Evolutionary conservation across 805 yeast species (phyloP).

Genomic region (Maudiozyma serrabonitensis): DNA sequence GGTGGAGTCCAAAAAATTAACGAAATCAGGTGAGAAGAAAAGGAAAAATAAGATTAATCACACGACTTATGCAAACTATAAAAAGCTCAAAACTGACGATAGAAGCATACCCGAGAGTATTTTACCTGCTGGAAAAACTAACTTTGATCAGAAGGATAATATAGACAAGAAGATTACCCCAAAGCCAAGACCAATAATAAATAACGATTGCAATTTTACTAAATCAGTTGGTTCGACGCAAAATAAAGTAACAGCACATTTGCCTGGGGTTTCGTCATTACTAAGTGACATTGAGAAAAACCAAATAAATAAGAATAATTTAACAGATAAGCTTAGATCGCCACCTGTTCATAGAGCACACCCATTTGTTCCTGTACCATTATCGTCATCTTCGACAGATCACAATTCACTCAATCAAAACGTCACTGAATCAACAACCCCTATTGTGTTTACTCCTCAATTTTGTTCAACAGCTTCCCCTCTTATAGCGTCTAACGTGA

Average conservation of each 20-base stretch:
- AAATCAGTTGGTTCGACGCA: too few relatives aligned
- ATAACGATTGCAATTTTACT: too few relatives aligned
- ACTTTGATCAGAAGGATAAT: not conserved
- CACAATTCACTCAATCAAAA: not conserved
- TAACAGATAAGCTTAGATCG: not conserved
- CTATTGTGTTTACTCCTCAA: not conserved
- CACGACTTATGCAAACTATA: not conserved
- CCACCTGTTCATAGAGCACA: not conserved
- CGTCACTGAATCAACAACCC: not conserved
- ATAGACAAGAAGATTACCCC: not conserved
- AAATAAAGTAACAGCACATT: not conserved
- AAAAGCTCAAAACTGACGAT: not conserved
- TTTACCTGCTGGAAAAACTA: not conserved
- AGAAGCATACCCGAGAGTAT: not conserved
- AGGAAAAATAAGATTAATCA: not conserved
- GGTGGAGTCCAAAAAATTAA: not conserved
- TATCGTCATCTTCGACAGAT: not conserved
- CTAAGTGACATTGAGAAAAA: not conserved
- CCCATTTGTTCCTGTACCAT: not conserved
- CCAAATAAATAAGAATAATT: not conserved
- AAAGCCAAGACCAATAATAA: too few relatives aligned
- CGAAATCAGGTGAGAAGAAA: not conserved
- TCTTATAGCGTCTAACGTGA: not conserved
- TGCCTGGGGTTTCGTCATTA: slow-evolving; percentile 3
- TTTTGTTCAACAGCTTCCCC: not conserved